Conservation (phyloP, 2,329 filamentous ascomycete species). For the Verticillium dahliae region DNA sequence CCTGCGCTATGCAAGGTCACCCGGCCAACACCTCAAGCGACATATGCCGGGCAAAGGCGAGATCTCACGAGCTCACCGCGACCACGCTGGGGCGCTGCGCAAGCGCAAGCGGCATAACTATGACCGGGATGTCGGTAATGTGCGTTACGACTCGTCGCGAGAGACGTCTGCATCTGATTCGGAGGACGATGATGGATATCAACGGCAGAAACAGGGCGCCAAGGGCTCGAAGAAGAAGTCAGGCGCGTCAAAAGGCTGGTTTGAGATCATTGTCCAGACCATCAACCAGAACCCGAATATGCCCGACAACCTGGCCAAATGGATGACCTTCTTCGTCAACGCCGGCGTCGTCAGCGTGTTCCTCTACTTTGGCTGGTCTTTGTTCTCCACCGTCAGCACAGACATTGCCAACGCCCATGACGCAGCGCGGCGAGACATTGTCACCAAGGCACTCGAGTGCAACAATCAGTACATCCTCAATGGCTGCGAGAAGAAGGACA, state of each 20-base stretch:
- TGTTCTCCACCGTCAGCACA: constrained; percentile 62
- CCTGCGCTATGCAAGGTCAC: constrained; percentile 34
- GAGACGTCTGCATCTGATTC: constrained; percentile 40
- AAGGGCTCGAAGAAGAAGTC: constrained; percentile 15
- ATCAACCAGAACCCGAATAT: constrained; percentile 52
- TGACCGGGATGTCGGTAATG: constrained; percentile 46
- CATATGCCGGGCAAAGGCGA: constrained; percentile 56
- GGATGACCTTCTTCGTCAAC: constrained; percentile 58
- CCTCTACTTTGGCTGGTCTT: constrained; percentile 62
- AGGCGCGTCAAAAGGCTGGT: constrained; percentile 20
- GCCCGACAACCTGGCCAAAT: constrained; percentile 52
- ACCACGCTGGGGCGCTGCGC: constrained; percentile 30
- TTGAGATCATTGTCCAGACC: constrained; percentile 38
- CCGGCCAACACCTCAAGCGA: constrained; percentile 25
- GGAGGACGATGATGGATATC: constrained; percentile 36
- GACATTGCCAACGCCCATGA: constrained; percentile 71
- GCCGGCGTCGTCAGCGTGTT: constrained; percentile 48
- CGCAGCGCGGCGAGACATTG: constrained; percentile 59
- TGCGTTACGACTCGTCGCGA: constrained; percentile 34
- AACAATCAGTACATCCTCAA: constrained; percentile 69
- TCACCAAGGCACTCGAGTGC: constrained; percentile 70
- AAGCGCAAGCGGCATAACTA: constrained; percentile 47
- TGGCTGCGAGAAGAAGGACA: constrained; percentile 56
- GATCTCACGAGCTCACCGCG: constrained; percentile 42
- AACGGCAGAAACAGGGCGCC: constrained; percentile 7